These are phyloP conservation scores for Pleodorina starrii DNA, from an alignment of 139 green algal species.

Conservation along the genomic window DNA sequence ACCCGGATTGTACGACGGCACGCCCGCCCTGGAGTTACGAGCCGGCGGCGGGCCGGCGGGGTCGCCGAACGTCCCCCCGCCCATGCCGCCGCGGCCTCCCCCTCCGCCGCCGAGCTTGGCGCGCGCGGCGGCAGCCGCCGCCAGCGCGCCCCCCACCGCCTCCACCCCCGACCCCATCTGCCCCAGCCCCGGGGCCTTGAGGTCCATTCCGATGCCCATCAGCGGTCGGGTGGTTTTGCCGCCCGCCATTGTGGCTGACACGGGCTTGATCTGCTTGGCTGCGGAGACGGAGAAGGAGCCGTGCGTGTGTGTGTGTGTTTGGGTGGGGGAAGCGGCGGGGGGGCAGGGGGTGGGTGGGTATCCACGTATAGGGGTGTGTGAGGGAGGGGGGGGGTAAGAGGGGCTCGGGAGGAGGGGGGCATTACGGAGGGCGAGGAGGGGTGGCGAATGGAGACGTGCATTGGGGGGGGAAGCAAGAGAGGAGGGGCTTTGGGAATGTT, in stretches of 20 bases:
- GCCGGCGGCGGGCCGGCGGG: background rate
- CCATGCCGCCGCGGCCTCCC: background rate
- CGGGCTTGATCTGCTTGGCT: conserved; percentile 29
- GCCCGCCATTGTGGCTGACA: background rate
- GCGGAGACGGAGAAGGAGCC: background rate
- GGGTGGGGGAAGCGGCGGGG: too few species aligned
- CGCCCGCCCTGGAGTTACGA: background rate
- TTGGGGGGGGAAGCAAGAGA: too few species aligned
- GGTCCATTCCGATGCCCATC: conserved; percentile 32
- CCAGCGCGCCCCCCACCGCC: background rate
- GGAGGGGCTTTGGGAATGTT: too few species aligned
- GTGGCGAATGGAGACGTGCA: too few species aligned
- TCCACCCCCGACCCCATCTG: conserved; percentile 11
- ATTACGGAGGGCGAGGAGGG: too few species aligned
- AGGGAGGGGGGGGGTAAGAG: too few species aligned
- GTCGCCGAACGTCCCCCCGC: background rate
- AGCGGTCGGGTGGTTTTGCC: conserved; percentile 34
- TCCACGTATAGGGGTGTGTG: too few species aligned
- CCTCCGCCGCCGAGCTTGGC: background rate
- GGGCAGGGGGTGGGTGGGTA: too few species aligned
- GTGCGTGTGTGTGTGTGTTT: too few species aligned
- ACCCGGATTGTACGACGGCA: conserved; percentile 32
- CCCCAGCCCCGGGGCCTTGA: conserved; percentile 25
- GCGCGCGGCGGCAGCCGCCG: too few species aligned
- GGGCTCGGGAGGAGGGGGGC: too few species aligned